Evolutionary conservation across 805 yeast genomes (phyloP), one percentile per base, ranked within the genome.

Genomic region (Candida palmyrensis): DNA sequence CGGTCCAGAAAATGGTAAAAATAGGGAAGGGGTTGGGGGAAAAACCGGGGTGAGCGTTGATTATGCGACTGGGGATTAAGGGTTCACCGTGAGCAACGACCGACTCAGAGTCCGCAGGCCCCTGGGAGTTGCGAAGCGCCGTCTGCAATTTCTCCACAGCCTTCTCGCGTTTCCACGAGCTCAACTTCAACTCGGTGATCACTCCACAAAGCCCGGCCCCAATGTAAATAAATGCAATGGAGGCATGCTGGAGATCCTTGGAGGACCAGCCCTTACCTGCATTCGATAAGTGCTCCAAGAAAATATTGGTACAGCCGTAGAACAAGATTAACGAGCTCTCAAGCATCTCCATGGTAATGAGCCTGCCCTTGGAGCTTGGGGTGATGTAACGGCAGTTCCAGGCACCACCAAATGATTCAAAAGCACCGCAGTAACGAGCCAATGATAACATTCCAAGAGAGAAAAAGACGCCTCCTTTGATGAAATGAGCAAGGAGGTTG

Each of bases 1-100:
- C 98, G 1, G 97, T 92, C 95, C 96, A 92, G 62, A 85, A 92
- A 21, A 92, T 84, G 2, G 94, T 87, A 43, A 92, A 75, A 1
- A 85, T 79, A 3, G 97, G 97, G 74, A 92, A 87, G 21, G 97
- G 97, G 54, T 92, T 92, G 43, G 95, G 89, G 1, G 95, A 81
- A 55, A 66, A 84, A 0, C 94, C 94, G 2, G 89, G 89, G 1
- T 81, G 58, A 9, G 65, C 64, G 37, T 59, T 62, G 3, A 42
- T 12, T 4, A 20, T 6, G 6, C 13, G 18, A 13, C 54, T 45
- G 2, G 40, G 29, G n/a, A 44, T 33, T 43, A 45, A 20, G 21
- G 23, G 16, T 18, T 10, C 18, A 25, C 12, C 13, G 11, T 25
- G 23, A 13, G 5, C 19, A 27, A 13, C 13, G 18, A 22, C 21